phyloP scores from a whole-genome alignment of 2,329 filamentous ascomycete genomes.

The Alternaria hordeiaustralica region DNA sequence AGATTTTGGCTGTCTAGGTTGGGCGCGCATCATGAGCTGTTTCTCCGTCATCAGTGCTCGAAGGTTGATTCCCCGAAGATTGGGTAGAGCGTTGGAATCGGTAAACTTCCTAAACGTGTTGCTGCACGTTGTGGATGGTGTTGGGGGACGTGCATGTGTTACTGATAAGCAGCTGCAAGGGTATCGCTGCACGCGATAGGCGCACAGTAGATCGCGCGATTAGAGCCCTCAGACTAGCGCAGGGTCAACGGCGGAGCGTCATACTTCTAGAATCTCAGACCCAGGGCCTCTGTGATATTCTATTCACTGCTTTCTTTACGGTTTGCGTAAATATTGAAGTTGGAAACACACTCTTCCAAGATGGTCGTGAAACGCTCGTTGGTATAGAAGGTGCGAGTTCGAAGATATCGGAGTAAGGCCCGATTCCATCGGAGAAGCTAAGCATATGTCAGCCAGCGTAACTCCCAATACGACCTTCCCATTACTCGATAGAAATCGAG shows the following conservation, averaged over 20 bases:
- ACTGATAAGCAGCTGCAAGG: constrained; percentile 33
- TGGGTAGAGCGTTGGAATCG: not conserved
- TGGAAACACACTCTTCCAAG: not conserved
- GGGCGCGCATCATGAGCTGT: not conserved
- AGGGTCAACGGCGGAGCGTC: constrained; percentile 33
- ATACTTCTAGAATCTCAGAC: constrained; percentile 15
- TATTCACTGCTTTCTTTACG: not conserved
- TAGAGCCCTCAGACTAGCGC: constrained; percentile 37
- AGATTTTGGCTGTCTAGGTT: not conserved
- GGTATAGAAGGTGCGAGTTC: not conserved
- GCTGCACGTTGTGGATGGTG: constrained; percentile 3
- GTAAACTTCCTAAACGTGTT: not conserved
- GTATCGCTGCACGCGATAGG: constrained; percentile 14
- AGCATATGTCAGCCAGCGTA: constrained; percentile 38
- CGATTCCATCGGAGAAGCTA: constrained; percentile 14
- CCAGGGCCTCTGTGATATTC: not conserved
- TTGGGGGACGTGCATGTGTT: constrained; percentile 16
- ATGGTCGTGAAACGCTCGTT: not conserved
- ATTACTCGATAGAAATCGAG: constrained; percentile 49
- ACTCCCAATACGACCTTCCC: constrained; percentile 26
- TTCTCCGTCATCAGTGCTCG: not conserved
- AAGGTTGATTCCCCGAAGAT: not conserved
- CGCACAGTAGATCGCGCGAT: constrained; percentile 29
- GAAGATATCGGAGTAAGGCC: not conserved
- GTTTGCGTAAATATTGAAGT: not conserved